Base-by-base conservation (phyloP, 345 rosid species). In the Eucalyptus decipiens region DNA sequence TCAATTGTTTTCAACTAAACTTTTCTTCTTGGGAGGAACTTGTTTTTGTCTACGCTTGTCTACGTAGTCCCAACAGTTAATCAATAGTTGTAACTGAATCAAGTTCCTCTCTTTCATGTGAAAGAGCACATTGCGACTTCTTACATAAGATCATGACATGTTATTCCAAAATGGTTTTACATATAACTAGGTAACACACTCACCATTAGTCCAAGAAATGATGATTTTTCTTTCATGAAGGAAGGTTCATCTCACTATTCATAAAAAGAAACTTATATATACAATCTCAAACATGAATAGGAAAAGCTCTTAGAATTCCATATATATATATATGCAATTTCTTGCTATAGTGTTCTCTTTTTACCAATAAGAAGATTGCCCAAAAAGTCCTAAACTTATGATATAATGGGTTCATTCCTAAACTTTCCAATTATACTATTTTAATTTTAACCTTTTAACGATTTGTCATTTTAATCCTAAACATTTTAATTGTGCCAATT, bases 381-480 rank as follows among this genome's bases (percentile, higher is more conserved):
- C 67, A 60, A 28, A 60, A 60, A 60, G 2, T 60, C 17, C 7
- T 28, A 60, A 60, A 60, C 15, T 1, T 60, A 28, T 60, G 15
- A 26, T 58, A 60, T 28, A 11, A 26, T 26, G 15, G 67, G 30
- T 60, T 60, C 67, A 28, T 26, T 60, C n/a, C 16, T 11, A 28
- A 60, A 60, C n/a, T 28, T 26, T 60, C 14, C 16, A 28, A 60
- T 60, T 12, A 12, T 60, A 11, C 15, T 32, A 11, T 28, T 60
- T 60, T 60, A 60, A 3, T 60, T 11, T 26, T 11, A 28, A 60
- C 0, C 1, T 56, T 56, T 56, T 24, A 24, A 23, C 0, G 0
- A 56, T 56, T 24, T 24, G 15, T 60, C 4, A 12, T 0, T 60
- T 60, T 60, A 60, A 11, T 60, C 8, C 0, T 60, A 60, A 60